phyloP scores from a whole-genome alignment of 2,329 filamentous ascomycete genomes.

The Botrytis deweyae region DNA sequence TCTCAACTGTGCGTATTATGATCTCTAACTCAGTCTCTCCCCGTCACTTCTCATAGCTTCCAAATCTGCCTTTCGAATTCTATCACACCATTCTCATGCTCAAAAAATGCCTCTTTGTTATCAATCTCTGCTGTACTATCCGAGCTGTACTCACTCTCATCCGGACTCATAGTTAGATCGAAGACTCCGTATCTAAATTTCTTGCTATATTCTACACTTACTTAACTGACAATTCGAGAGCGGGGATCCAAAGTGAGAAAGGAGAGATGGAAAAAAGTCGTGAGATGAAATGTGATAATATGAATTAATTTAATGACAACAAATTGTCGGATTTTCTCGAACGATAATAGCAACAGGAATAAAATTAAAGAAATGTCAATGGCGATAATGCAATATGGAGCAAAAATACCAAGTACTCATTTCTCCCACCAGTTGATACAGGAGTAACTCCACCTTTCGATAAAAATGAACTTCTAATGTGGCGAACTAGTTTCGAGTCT shows the following conservation, averaged over 20 bases:
- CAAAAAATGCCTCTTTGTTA: background rate
- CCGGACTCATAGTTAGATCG: too few species aligned
- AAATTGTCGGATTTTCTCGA: background rate
- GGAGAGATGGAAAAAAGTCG: fast-evolving
- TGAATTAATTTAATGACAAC: background rate
- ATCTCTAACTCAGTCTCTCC: too few species aligned
- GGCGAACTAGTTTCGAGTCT: background rate
- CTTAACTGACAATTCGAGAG: too few species aligned
- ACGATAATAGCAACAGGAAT: background rate
- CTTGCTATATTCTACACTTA: too few species aligned
- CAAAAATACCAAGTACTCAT: background rate
- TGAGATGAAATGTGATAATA: background rate
- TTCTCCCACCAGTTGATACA: background rate
- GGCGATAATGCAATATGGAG: background rate
- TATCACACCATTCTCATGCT: background rate
- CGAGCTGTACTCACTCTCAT: background rate
- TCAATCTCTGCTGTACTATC: background rate
- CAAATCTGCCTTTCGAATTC: background rate
- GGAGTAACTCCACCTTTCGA: fast-evolving
- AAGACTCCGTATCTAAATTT: too few species aligned
- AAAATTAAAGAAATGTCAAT: background rate
- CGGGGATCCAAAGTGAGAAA: background rate
- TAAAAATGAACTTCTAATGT: background rate
- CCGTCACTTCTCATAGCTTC: background rate
- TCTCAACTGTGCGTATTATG: background rate